Base-by-base conservation (phyloP, 768 basidiomycete species). In the Tylopilus subfusipes region DNA sequence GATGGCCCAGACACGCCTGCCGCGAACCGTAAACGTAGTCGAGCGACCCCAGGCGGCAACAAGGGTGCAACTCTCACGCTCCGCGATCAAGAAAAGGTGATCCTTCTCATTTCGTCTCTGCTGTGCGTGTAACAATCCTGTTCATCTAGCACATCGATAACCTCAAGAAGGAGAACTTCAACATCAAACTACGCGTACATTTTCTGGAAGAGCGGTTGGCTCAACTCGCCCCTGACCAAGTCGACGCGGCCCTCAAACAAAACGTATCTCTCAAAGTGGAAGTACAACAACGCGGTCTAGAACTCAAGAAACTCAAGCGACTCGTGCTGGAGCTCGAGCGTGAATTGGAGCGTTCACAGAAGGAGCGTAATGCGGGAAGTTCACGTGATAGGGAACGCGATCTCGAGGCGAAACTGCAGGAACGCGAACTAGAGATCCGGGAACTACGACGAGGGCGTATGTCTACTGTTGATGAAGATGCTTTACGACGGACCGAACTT, bases 91-190 rank as follows among this genome's bases (percentile, higher is more conserved):
- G 95, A 98, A 73, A 96, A 98, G 81, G 96, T 92, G 52, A 61
- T 3, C 24, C 34, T 43, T 25, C 53, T 38, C 50, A 9, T 53
- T n/a, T 42, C 29, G 14, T 53, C 11, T 39, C 13, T 48, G 24
- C 24, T 22, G 8, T 24, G 8, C 42, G 11, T 34, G 21, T 36
- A 45, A 13, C 44, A 10, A 50, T 18, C 10, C 24, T 27, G 7
- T 18, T 29, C 38, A 11, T 25, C n/a, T 64, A 98, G 95, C 90
- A 95, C 70, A 92, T 97, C 66, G 93, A 98, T 73, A 85, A 85
- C 57, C 82, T 94, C 64, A 94, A 96, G 76, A 97, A 95, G 70
- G 95, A 98, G 70, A 96, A 96, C 77, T 98, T 98, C 70, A 88
- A 87, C 65, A 86, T 99, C 68, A 97, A 98, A 71, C 82, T 98